A percentile compares a stretch with the other conserved stretches of the same genome.
These are phyloP conservation scores for Astrothelium subdiscretum DNA, from an alignment of 495 filamentous ascomycete species.

Conservation along the genomic window DNA sequence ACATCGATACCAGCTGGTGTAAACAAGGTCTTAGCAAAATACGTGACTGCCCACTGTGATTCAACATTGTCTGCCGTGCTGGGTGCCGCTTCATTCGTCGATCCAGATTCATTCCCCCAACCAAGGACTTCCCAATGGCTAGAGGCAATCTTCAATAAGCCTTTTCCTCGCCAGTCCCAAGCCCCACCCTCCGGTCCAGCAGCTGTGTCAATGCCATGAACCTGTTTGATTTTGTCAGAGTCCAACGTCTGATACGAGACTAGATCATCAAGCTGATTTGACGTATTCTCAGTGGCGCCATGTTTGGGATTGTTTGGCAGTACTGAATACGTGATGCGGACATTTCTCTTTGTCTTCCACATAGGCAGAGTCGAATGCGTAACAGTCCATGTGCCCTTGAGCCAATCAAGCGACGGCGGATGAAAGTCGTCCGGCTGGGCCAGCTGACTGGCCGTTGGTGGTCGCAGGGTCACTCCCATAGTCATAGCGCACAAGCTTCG, in stretches of 20 bases:
- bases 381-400: slow-evolving; percentile 60
- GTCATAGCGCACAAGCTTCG: background rate
- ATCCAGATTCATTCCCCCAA: slow-evolving; percentile 43
- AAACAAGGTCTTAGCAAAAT: slow-evolving; percentile 63
- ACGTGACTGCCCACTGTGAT: slow-evolving; percentile 56
- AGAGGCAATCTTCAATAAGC: slow-evolving; percentile 49
- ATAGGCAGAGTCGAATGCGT: slow-evolving; percentile 66
- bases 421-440: slow-evolving; percentile 17
- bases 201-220: slow-evolving; percentile 54
- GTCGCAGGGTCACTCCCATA: slow-evolving; percentile 11
- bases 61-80: slow-evolving; percentile 19
- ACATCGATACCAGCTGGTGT: slow-evolving; percentile 66
- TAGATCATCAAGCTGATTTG: slow-evolving; percentile 48
- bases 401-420: slow-evolving; percentile 45
- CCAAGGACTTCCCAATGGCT: slow-evolving; percentile 67
- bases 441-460: slow-evolving; percentile 15
- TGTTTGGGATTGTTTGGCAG: slow-evolving; percentile 22
- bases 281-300: slow-evolving; percentile 13
- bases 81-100: background rate
- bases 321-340: slow-evolving; percentile 57
- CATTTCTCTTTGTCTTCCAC: slow-evolving; percentile 61
- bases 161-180: slow-evolving; percentile 65
- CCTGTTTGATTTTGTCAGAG: slow-evolving; percentile 39
- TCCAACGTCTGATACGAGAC: slow-evolving; percentile 49
- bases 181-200: slow-evolving; percentile 28